Evolutionary conservation across 1,284 basidiomycete species (phyloP).

Genomic region (Puccinia coronata): DNA sequence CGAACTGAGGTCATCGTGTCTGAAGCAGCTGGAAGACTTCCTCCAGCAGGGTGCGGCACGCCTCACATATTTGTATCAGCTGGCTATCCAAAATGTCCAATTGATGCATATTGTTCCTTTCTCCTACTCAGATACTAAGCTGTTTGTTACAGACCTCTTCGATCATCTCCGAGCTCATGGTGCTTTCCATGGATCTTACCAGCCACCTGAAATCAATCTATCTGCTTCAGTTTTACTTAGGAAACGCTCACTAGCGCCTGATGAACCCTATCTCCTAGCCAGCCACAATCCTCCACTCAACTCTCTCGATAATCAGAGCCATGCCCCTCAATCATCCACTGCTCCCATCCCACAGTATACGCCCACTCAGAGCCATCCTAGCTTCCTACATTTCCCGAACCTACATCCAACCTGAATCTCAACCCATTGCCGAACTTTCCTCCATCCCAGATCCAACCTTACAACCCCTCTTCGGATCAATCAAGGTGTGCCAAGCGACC

Average conservation of each 20-base stretch:
- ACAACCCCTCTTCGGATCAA: background rate
- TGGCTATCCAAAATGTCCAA: no score
- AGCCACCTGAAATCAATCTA: constrained; percentile 22
- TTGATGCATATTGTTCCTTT: background rate
- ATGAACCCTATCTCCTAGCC: constrained; percentile 20
- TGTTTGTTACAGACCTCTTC: constrained; percentile 37
- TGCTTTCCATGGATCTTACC: constrained; percentile 31
- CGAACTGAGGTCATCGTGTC: constrained; percentile 16
- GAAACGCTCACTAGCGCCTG: constrained; percentile 27
- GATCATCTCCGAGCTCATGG: constrained; percentile 41
- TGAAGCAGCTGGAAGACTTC: constrained; percentile 43
- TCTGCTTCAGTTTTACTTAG: constrained; percentile 22
- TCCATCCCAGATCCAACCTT: constrained; percentile 2
- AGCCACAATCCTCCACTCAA: constrained; percentile 6
- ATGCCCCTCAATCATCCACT: constrained; percentile 11
- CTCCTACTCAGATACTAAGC: constrained; percentile 14
- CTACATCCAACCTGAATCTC: background rate
- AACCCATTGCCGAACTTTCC: background rate
- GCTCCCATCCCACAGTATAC: constrained; percentile 48
- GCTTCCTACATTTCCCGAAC: constrained; percentile 40
- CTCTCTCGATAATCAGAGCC: constrained; percentile 11
- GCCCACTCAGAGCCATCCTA: constrained; percentile 49
- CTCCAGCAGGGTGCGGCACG: constrained; percentile 22
- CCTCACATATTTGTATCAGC: background rate
- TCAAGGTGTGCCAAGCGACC: constrained; percentile 24